phyloP scores from a whole-genome alignment of 805 yeast genomes.

The Danielia oregonensis region DNA sequence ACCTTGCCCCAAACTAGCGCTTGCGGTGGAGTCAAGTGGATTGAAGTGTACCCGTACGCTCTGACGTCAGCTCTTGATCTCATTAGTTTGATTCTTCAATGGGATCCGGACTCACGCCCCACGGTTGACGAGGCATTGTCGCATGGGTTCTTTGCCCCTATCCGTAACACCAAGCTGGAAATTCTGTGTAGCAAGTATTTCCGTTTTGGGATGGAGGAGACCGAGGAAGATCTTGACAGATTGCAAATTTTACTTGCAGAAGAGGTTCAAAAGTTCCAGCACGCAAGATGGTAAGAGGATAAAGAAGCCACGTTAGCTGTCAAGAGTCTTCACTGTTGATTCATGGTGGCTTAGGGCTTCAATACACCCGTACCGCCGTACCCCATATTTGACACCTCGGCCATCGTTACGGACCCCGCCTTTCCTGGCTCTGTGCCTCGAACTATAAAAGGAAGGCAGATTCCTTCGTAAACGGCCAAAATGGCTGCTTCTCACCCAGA shows the following conservation, averaged over 20 bases:
- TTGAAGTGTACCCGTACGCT: constrained; percentile 59
- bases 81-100: constrained; percentile 51
- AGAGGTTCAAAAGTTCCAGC: constrained; percentile 21
- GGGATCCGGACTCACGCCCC: constrained; percentile 58
- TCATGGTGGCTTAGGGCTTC: no score
- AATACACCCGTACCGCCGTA: no score
- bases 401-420: no score
- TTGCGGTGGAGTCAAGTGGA: constrained; percentile 37
- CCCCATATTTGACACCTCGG: no score
- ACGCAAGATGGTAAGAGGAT: no score
- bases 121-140: constrained; percentile 54
- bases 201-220: constrained; percentile 63
- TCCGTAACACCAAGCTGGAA: constrained; percentile 57
- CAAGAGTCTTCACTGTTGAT: no score
- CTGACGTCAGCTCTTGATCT: constrained; percentile 48
- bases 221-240: constrained; percentile 14
- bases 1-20: constrained; percentile 19
- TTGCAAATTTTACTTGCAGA: constrained; percentile 15
- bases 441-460: no score
- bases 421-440: no score
- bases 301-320: no score
- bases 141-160: constrained; percentile 51
- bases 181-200: constrained; percentile 48
- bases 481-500: constrained; percentile 24
- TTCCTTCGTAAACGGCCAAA: no score